phyloP scores from a whole-genome alignment of 345 rosid species.

The Acer campestre region DNA sequence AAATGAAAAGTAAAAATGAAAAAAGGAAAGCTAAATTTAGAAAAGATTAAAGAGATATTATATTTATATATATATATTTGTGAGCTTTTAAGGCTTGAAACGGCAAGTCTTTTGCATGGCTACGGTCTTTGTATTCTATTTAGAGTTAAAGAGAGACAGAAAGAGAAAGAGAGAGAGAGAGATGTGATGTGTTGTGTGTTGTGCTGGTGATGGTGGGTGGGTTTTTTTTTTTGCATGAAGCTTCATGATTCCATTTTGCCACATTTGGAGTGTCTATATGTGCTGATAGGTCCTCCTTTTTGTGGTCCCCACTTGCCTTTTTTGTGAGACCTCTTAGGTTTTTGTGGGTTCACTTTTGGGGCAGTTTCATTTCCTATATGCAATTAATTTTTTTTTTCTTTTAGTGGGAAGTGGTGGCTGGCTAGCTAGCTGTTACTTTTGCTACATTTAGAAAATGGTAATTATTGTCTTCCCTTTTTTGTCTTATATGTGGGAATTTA shows the following conservation, averaged over 20 bases:
- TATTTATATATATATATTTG: background rate
- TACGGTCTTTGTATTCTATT: slow-evolving; percentile 49
- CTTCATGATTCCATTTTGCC: slow-evolving; percentile 44
- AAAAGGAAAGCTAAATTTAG: slow-evolving; percentile 42
- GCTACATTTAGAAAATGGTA: background rate
- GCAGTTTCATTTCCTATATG: background rate
- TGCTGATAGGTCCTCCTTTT: slow-evolving; percentile 18
- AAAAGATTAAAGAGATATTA: slow-evolving; percentile 29
- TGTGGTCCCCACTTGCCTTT: slow-evolving; percentile 21
- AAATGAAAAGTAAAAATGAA: background rate
- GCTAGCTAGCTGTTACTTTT: background rate
- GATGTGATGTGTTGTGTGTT: no score
- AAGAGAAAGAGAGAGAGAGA: background rate
- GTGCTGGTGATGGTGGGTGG: background rate
- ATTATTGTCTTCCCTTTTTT: background rate
- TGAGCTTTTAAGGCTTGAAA: slow-evolving; percentile 38
- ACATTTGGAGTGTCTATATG: slow-evolving; percentile 39
- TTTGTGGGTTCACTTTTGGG: background rate
- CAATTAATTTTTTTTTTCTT: background rate
- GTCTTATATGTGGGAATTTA: background rate
- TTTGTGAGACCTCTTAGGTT: background rate
- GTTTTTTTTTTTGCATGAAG: slow-evolving; percentile 20
- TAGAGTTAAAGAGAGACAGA: slow-evolving; percentile 8
- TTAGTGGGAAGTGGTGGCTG: background rate
- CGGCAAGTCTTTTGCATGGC: slow-evolving; percentile 66